phyloP scores from a whole-genome alignment of 192 early-diverging fungal genomes.

The Backusella australiensis region DNA sequence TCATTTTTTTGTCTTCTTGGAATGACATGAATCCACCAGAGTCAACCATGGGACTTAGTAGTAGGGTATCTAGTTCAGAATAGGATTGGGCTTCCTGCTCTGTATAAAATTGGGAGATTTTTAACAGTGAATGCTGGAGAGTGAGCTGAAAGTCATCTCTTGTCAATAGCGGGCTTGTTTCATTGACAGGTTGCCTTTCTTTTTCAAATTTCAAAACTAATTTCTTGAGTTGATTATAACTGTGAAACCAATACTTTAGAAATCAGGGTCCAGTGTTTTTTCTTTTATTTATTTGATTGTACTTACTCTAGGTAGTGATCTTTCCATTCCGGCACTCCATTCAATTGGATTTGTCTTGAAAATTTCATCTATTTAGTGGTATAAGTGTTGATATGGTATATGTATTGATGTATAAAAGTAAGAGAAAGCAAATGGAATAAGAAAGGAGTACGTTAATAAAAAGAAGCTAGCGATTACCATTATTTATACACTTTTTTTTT shows the following conservation, averaged over 20 bases:
- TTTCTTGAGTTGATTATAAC: conserved; percentile 77
- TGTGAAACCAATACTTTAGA: conserved; percentile 14
- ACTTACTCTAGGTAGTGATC: conserved; percentile 59
- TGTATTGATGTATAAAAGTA: not conserved
- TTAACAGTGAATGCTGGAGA: conserved; percentile 80
- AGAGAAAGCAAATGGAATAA: not conserved
- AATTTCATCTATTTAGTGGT: conserved; percentile 62
- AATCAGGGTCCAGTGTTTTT: not conserved
- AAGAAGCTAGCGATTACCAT: not conserved
- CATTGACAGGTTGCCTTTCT: conserved; percentile 24
- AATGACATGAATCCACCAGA: not conserved
- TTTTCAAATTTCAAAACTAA: conserved; percentile 74
- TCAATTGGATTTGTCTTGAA: conserved; percentile 77
- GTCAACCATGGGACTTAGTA: not conserved
- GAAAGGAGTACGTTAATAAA: not conserved
- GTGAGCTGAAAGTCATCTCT: conserved; percentile 33
- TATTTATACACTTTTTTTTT: not conserved
- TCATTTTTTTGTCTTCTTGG: not conserved
- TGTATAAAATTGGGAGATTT: conserved; percentile 79
- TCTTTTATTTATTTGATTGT: not conserved
- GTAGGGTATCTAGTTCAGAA: conserved; percentile 51
- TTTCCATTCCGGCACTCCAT: conserved; percentile 72
- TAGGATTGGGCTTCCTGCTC: conserved; percentile 79
- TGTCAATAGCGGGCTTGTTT: conserved; percentile 52
- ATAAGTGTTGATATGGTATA: not conserved